Evolutionary conservation across 176 grass and related monocot species (phyloP).

Genomic region (Chloris gayana): DNA sequence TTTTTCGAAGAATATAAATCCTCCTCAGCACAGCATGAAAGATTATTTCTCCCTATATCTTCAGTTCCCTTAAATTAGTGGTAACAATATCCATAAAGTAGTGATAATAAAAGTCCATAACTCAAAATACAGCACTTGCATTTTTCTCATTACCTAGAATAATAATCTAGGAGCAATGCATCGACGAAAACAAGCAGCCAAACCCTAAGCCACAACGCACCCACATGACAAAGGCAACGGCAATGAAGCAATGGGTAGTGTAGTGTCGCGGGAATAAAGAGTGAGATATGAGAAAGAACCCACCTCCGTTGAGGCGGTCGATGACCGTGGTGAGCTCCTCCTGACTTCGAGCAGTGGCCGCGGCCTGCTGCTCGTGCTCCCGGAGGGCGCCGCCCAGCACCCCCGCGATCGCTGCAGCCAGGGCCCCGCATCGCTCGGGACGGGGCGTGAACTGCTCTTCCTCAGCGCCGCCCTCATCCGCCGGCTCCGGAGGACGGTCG

Average conservation of each 20-base stretch:
- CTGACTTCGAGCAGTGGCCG: constrained; percentile 65
- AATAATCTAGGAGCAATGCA: not conserved
- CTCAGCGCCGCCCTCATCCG: not conserved
- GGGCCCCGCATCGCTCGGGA: constrained; percentile 56
- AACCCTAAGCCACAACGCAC: constrained; percentile 21
- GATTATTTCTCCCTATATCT: not conserved
- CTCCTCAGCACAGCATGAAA: not conserved
- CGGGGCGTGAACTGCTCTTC: not conserved
- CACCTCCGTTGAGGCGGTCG: constrained; percentile 74
- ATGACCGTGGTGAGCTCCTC: constrained; percentile 64
- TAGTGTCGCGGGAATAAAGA: not conserved
- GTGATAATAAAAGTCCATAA: not conserved
- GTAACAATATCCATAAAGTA: not conserved
- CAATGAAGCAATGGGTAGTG: not conserved
- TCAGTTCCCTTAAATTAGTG: not conserved
- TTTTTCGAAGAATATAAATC: too few relatives aligned
- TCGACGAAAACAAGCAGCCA: not conserved
- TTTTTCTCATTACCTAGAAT: too few relatives aligned
- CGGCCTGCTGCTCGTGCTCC: constrained; percentile 63
- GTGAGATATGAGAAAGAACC: not conserved
- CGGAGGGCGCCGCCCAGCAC: constrained; percentile 63
- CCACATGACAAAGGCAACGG: not conserved
- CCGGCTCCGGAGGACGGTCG: constrained; percentile 4
- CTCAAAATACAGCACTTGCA: not conserved
- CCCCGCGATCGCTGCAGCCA: constrained; percentile 61